These are phyloP conservation scores for Didymella pomorum DNA, from an alignment of 2,329 filamentous ascomycete species.

Conservation along the genomic window DNA sequence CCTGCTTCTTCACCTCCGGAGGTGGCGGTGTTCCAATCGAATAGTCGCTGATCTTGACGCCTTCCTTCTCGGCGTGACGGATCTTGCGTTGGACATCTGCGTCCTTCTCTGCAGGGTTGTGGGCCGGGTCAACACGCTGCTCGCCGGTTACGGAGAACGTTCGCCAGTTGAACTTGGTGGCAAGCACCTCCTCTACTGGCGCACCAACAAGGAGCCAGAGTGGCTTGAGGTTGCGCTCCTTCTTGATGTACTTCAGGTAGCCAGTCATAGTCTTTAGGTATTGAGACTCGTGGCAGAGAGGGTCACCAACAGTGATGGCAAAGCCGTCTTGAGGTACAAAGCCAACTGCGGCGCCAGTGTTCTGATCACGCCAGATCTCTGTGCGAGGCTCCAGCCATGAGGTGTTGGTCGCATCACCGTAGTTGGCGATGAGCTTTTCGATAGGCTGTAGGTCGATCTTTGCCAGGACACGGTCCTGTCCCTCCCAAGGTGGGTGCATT, in stretches of 20 bases:
- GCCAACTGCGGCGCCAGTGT: conserved; percentile 82
- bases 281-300: conserved; percentile 81
- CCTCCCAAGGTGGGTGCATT: conserved; percentile 70
- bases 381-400: conserved; percentile 93
- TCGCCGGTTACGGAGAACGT: conserved; percentile 88
- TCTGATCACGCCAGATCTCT: conserved; percentile 81
- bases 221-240: conserved; percentile 75
- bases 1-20: conserved; percentile 72
- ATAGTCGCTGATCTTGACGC: conserved; percentile 79
- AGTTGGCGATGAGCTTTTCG: conserved; percentile 91
- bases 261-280: conserved; percentile 75
- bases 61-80: conserved; percentile 80
- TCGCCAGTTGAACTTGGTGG: conserved; percentile 82
- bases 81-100: conserved; percentile 76
- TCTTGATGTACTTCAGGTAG: conserved; percentile 78
- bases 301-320: conserved; percentile 85
- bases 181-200: conserved; percentile 81
- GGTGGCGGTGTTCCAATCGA: conserved; percentile 69
- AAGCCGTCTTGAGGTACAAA: conserved; percentile 81
- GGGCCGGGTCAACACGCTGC: conserved; percentile 79
- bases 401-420: conserved; percentile 92
- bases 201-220: conserved; percentile 88
- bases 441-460: conserved; percentile 71
- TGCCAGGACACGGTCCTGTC: conserved; percentile 58
- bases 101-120: conserved; percentile 72